Percentiles rank a stretch among this genome's conserved stretches.
Evolutionary conservation across 2,329 filamentous ascomycete species (phyloP).

Genomic region (Beauveria caledonica): DNA sequence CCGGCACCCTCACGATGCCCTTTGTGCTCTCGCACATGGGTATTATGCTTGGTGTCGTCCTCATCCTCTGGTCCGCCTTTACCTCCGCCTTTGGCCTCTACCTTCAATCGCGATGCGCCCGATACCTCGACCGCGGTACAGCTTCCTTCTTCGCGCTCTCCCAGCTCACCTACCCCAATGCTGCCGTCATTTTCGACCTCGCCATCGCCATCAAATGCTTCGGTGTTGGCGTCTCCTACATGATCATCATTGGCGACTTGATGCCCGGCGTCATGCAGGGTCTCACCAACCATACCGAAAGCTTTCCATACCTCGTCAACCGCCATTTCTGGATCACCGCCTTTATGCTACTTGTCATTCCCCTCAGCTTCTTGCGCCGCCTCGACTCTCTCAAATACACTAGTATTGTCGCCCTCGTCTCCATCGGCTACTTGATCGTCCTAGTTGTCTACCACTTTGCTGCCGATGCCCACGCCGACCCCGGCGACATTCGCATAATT

Average conservation of each 20-base stretch:
- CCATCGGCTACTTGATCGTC: constrained; percentile 89
- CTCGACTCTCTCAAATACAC: constrained; percentile 97
- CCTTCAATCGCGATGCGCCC: constrained; percentile 84
- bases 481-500: constrained; percentile 67
- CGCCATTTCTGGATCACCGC: constrained; percentile 96
- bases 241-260: constrained; percentile 96
- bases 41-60: constrained; percentile 70
- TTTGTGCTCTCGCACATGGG: constrained; percentile 93
- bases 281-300: constrained; percentile 58
- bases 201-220: constrained; percentile 98
- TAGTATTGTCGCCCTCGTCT: constrained; percentile 80
- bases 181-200: constrained; percentile 87
- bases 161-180: constrained; percentile 93
- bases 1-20: constrained; percentile 92
- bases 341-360: constrained; percentile 95
- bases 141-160: constrained; percentile 95
- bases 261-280: constrained; percentile 92
- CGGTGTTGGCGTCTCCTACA: constrained; percentile 90
- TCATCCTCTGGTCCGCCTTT: constrained; percentile 86
- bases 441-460: constrained; percentile 89
- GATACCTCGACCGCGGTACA: constrained; percentile 82
- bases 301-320: constrained; percentile 68
- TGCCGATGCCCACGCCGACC: constrained; percentile 65
- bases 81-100: constrained; percentile 91
- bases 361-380: constrained; percentile 81